Evolutionary conservation across 169 alveolate species (phyloP), one percentile per base, ranked within the genome.

Genomic region (Cardiosporidium cionae): DNA sequence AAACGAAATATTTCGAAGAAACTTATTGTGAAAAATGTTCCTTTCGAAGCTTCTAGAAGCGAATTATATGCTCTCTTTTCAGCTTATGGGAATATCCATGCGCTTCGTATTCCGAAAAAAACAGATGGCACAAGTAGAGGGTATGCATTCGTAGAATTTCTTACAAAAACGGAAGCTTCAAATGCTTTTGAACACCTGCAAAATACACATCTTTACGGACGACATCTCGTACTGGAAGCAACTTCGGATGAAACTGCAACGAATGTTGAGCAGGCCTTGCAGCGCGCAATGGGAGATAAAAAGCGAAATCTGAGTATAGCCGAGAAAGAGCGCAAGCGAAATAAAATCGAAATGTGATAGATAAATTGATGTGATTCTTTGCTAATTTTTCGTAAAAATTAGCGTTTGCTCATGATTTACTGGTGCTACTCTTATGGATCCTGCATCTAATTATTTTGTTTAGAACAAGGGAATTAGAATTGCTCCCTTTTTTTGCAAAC

Each of bases 21-120:
- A 70, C 79, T 96, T 23, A 74, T 92, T 25, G 95, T 96, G 22
- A 93, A 91, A 85, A 95, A 95, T 73, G 76, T 96, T 33, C 97
- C 98, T 32, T 96, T 94, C 89, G 96, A 94, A 82, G 98, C 97
- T 29, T 89, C 95, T 2, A 91, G 86, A 64, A 85, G 86, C 34
- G 98, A 95, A 76, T 80, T 96, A 65, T 65, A 80, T 68, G 88
- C 86, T 63, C 86, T 96, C 78, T 94, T 96, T 85, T 85, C 93
- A 37, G 80, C 91, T 32, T 91, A 90, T 73, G 98, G 98, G 22
- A 88, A 66, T 16, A 76, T 78, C 29, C 35, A 64, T 4, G 73
- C 93, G 65, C 90, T 96, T 1, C 86, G 98, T 77, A 85, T 96
- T 28, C 99, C 99, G 9, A 93, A 92, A 86, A 92, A 94, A 67